Percentiles rank a stretch among this genome's conserved stretches.
Conservation (phyloP, 148 eudicot species). For the Nepenthes mirabilis region DNA sequence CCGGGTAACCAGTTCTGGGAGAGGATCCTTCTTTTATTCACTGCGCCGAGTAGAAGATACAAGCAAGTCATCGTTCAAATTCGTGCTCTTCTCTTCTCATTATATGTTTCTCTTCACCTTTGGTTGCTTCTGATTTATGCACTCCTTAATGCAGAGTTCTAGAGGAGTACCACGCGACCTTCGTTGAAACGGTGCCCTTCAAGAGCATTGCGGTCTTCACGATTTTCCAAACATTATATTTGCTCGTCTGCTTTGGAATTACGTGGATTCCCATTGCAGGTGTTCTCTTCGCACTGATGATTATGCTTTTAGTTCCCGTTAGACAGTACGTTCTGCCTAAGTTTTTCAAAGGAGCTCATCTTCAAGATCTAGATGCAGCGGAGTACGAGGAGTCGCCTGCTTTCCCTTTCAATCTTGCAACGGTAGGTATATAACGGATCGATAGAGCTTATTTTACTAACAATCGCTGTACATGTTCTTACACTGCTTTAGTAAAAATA, state of each 20-base stretch:
- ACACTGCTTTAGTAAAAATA: no score
- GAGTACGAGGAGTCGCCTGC: conserved; percentile 87
- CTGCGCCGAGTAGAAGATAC: conserved; percentile 84
- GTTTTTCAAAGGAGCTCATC: conserved; percentile 76
- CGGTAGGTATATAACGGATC: conserved; percentile 22
- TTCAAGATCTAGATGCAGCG: conserved; percentile 87
- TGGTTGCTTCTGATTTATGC: background rate
- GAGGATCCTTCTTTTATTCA: conserved; percentile 67
- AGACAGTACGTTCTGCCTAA: conserved; percentile 77
- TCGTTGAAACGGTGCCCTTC: conserved; percentile 92
- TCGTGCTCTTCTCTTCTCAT: background rate
- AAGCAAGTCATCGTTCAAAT: conserved; percentile 25
- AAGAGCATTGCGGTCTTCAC: conserved; percentile 67
- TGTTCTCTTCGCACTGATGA: conserved; percentile 70
- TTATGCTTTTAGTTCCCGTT: conserved; percentile 84
- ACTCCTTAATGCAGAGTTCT: conserved; percentile 44
- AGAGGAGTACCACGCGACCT: conserved; percentile 80
- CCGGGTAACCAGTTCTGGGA: conserved; percentile 98
- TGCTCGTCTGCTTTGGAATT: conserved; percentile 70
- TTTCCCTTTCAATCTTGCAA: conserved; percentile 44
- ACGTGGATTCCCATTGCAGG: conserved; percentile 96
- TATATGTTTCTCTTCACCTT: background rate
- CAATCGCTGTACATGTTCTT: background rate
- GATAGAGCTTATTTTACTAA: background rate
- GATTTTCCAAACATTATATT: conserved; percentile 55